These are phyloP conservation scores for Quercus tomentella DNA, from an alignment of 331 rosid species.

Conservation along the genomic window DNA sequence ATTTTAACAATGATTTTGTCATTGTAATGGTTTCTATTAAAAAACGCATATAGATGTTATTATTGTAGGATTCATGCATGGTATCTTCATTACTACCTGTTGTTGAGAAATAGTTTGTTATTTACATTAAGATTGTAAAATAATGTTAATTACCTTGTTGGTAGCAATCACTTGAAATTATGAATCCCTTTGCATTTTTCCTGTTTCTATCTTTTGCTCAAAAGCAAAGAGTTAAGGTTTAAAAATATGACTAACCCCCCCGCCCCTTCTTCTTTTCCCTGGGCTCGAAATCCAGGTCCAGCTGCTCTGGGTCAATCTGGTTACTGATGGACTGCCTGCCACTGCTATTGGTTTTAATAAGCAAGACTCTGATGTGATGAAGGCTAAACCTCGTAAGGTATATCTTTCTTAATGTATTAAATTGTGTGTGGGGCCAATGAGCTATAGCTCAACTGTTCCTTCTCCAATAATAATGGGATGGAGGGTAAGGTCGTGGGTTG, in stretches of 20 bases:
- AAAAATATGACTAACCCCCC: neutral
- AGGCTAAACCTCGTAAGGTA: constrained; percentile 95
- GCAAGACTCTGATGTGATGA: constrained; percentile 98
- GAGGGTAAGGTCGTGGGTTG: too few relatives aligned
- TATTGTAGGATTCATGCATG: neutral
- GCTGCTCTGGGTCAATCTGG: constrained; percentile 98
- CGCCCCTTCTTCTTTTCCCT: neutral
- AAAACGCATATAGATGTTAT: neutral
- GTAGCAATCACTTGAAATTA: constrained; percentile 1
- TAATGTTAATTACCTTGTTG: constrained; percentile 2
- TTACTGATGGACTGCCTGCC: constrained; percentile 98
- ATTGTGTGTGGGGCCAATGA: neutral
- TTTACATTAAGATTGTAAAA: constrained; percentile 1
- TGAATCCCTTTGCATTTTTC: constrained; percentile 13
- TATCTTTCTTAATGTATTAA: constrained; percentile 3
- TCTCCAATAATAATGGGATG: too few relatives aligned
- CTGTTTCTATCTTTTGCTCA: neutral
- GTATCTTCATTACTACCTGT: neutral
- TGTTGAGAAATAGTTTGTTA: constrained; percentile 8
- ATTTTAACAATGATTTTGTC: neutral
- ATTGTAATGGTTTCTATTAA: neutral
- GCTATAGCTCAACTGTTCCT: too few relatives aligned
- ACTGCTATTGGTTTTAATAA: constrained; percentile 97
- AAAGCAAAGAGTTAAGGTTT: neutral
- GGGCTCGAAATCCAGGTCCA: constrained; percentile 63